Evolutionary conservation across 345 rosid genomes (phyloP).

Genomic region (Diplotaxis tenuifolia): DNA sequence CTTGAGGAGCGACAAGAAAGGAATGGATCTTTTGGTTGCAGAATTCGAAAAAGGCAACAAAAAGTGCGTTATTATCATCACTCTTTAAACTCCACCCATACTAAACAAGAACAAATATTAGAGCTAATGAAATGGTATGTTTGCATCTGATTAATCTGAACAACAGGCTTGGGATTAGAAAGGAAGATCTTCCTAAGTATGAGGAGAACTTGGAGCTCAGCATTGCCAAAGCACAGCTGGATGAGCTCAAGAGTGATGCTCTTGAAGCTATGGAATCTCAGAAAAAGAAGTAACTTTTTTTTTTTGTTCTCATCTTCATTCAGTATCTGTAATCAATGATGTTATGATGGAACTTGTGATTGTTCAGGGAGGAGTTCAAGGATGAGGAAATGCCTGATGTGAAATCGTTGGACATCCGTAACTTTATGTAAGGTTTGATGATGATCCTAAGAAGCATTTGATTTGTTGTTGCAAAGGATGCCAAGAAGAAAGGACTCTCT

Average conservation of each 20-base stretch:
- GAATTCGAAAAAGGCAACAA: conserved; percentile 91
- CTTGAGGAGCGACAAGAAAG: conserved; percentile 86
- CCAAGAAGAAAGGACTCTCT: conserved; percentile 11
- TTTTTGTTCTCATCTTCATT: not conserved
- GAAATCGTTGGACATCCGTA: conserved; percentile 88
- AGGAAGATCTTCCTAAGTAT: conserved; percentile 88
- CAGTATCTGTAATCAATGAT: not conserved
- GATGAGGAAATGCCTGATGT: conserved; percentile 72
- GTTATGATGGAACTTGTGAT: not conserved
- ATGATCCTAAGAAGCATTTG: conserved; percentile 10
- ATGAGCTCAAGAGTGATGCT: conserved; percentile 87
- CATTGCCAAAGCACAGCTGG: conserved; percentile 83
- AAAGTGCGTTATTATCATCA: conserved; percentile 48
- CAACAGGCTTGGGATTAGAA: conserved; percentile 76
- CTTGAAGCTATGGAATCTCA: conserved; percentile 94
- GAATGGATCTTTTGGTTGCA: conserved; percentile 77
- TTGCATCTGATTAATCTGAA: not conserved
- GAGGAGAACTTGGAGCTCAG: conserved; percentile 77
- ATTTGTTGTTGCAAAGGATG: conserved; percentile 35
- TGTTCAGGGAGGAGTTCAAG: conserved; percentile 88
- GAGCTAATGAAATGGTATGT: not conserved
- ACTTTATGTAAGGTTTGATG: conserved; percentile 59
- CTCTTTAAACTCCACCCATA: not conserved
- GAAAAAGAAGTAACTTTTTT: conserved; percentile 65
- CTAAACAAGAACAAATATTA: not conserved